Evolutionary conservation across 345 rosid species (phyloP).

Genomic region (Boechera divaricarpa): DNA sequence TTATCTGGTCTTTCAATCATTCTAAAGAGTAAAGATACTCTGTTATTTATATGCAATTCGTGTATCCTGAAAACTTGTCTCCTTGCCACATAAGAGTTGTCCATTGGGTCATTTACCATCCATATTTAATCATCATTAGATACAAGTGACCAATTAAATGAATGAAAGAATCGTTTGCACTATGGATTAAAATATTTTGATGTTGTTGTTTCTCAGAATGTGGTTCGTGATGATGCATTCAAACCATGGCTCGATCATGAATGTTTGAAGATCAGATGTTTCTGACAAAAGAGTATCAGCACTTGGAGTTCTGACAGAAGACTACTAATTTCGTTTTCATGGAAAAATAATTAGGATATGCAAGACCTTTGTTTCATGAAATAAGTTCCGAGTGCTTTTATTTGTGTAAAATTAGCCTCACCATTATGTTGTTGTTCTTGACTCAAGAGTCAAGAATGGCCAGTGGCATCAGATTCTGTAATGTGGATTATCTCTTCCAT

Average conservation of each 20-base stretch:
- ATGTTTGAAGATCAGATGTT: constrained; percentile 47
- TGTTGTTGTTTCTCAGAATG: constrained; percentile 49
- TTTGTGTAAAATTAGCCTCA: constrained; percentile 13
- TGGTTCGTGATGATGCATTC: constrained; percentile 54
- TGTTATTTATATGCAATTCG: neutral
- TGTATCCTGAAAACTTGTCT: neutral
- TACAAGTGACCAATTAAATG: neutral
- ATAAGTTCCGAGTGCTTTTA: constrained; percentile 3
- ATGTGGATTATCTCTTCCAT: constrained; percentile 3
- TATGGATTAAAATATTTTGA: neutral
- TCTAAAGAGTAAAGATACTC: neutral
- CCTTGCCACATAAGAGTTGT: neutral
- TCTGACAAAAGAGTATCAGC: constrained; percentile 7
- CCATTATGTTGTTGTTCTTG: constrained; percentile 3
- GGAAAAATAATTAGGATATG: constrained; percentile 1
- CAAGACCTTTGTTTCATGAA: constrained; percentile 1
- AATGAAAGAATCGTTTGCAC: neutral
- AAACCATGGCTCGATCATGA: constrained; percentile 60
- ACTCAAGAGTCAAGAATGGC: neutral
- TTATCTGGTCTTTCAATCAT: neutral
- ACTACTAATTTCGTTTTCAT: neutral
- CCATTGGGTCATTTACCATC: neutral
- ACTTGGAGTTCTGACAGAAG: constrained; percentile 1
- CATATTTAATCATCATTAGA: neutral
- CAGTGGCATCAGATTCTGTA: constrained; percentile 5